phyloP scores from a whole-genome alignment of 352 stramenopile species.

The Phytophthora colocasiae region DNA sequence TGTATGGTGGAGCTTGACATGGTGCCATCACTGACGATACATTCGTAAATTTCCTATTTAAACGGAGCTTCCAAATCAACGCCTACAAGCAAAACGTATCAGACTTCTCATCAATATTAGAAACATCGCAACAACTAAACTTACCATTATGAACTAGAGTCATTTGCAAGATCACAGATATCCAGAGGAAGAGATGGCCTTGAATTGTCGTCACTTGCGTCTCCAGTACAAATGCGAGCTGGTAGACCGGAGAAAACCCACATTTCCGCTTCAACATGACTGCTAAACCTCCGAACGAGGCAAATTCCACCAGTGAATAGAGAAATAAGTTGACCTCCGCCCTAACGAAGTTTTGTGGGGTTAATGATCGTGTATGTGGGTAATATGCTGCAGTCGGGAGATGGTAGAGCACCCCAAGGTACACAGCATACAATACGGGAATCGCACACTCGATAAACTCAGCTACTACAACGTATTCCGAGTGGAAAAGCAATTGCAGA shows the following conservation, averaged over 20 bases:
- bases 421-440: slow-evolving; percentile 39
- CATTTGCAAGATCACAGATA: slow-evolving; percentile 34
- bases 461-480: slow-evolving; percentile 42
- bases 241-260: slow-evolving; percentile 32
- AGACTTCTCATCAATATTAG: too few relatives aligned
- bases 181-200: slow-evolving; percentile 36
- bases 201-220: slow-evolving; percentile 33
- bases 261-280: slow-evolving; percentile 24
- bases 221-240: slow-evolving; percentile 52
- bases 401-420: slow-evolving; percentile 29
- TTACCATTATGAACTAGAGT: slow-evolving; percentile 41
- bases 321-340: slow-evolving; percentile 26
- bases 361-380: slow-evolving; percentile 14
- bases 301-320: slow-evolving; percentile 32
- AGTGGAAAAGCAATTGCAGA: slow-evolving; percentile 45
- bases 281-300: slow-evolving; percentile 16
- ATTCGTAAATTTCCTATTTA: not conserved
- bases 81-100: not conserved
- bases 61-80: not conserved
- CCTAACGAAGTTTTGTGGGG: slow-evolving; percentile 1
- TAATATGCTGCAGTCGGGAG: slow-evolving; percentile 37
- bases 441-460: slow-evolving; percentile 49
- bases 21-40: too few relatives aligned
- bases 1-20: too few relatives aligned
- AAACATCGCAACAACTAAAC: not conserved